Conservation (phyloP, 1,139 yeast genomes). For the Yarrowia galli region DNA sequence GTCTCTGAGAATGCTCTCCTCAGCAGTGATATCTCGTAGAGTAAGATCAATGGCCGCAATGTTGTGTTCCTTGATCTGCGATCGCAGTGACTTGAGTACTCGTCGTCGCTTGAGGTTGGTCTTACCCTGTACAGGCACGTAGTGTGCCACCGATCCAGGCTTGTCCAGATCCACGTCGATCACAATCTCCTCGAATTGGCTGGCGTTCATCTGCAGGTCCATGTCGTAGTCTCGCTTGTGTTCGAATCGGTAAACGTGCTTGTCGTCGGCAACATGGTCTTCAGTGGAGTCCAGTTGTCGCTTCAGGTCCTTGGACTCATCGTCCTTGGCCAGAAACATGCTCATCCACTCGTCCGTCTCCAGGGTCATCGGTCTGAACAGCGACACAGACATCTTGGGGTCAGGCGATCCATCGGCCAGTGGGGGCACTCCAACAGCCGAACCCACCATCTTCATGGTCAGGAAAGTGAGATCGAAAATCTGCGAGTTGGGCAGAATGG, state of each 20-base stretch:
- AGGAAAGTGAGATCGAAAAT: conserved; percentile 80
- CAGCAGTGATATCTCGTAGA: conserved; percentile 75
- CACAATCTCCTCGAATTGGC: conserved; percentile 64
- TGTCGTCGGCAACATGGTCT: conserved; percentile 54
- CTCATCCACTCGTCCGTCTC: conserved; percentile 87
- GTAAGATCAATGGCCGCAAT: conserved; percentile 62
- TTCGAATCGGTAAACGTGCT: conserved; percentile 61
- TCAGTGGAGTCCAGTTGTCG: conserved; percentile 48
- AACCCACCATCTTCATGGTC: conserved; percentile 77
- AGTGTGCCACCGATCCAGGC: conserved; percentile 57
- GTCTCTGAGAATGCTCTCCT: conserved; percentile 73
- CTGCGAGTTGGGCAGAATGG: conserved; percentile 86
- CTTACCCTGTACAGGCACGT: conserved; percentile 79
- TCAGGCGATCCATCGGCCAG: conserved; percentile 55
- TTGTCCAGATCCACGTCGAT: conserved; percentile 52
- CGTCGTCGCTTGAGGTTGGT: conserved; percentile 86
- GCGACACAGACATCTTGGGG: conserved; percentile 63
- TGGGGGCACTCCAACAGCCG: conserved; percentile 65
- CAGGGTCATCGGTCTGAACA: conserved; percentile 77
- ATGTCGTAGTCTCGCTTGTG: conserved; percentile 84
- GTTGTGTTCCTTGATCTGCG: conserved; percentile 58
- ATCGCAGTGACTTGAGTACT: conserved; percentile 61
- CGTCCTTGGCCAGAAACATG: conserved; percentile 62
- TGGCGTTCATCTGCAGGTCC: conserved; percentile 60
- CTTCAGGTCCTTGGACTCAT: conserved; percentile 49